These are phyloP conservation scores for Solanum pimpinellifolium DNA, from an alignment of 257 asterid species.

Conservation along the genomic window DNA sequence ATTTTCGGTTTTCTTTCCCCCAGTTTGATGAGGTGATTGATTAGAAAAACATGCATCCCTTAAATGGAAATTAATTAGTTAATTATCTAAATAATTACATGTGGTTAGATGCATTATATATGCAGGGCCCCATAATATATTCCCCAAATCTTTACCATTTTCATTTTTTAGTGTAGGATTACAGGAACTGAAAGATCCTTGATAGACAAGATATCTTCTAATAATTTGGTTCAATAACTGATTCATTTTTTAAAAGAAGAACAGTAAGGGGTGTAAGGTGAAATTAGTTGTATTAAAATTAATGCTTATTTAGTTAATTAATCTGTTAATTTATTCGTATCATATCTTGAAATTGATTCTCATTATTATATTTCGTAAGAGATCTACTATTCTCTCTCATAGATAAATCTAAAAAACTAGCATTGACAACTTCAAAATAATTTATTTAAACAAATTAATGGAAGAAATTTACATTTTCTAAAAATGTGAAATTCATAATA, in stretches of 20 bases:
- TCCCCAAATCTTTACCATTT: constrained; percentile 34
- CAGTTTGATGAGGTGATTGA: neutral
- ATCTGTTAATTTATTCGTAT: neutral
- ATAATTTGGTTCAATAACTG: neutral
- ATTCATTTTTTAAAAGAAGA: neutral
- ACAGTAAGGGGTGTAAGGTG: neutral
- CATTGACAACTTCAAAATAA: neutral
- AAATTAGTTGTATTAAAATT: neutral
- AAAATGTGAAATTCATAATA: neutral
- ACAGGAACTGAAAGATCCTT: neutral
- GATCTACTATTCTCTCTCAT: neutral
- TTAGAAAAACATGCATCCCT: neutral
- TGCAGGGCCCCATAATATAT: constrained; percentile 26
- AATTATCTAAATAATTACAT: neutral
- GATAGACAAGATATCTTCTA: constrained; percentile 12
- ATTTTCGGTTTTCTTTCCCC: fast-evolving
- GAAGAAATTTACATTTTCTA: neutral
- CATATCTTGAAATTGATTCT: neutral
- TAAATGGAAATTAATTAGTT: neutral
- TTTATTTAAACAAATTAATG: neutral
- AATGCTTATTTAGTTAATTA: neutral
- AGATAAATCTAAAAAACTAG: neutral
- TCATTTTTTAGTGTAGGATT: constrained; percentile 12
- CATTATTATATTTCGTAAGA: neutral
- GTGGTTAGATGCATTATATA: neutral